These are phyloP conservation scores for Agroathelia rolfsii DNA, from an alignment of 1,284 basidiomycete species.

Conservation along the genomic window DNA sequence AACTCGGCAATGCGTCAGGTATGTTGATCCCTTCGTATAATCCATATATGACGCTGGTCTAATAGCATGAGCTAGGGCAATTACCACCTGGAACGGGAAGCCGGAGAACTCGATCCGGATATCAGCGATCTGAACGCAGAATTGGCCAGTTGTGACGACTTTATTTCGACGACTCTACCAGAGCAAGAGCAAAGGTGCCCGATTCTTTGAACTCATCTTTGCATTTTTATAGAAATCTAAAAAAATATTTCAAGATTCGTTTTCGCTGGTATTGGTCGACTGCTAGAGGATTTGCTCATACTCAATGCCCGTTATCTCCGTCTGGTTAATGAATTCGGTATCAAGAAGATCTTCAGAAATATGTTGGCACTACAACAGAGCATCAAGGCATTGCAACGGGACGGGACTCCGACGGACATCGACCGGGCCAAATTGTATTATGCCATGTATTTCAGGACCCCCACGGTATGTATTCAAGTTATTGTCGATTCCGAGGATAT, in stretches of 20 bases:
- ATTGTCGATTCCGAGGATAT: not conserved
- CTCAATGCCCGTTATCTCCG: constrained; percentile 65
- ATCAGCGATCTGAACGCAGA: constrained; percentile 83
- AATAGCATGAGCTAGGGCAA: constrained; percentile 49
- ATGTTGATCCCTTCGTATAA: constrained; percentile 14
- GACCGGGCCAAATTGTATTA: constrained; percentile 76
- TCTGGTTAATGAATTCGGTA: constrained; percentile 67
- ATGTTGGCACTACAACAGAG: constrained; percentile 90
- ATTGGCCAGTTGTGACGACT: constrained; percentile 70
- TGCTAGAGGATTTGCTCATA: constrained; percentile 82
- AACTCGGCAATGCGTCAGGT: constrained; percentile 71
- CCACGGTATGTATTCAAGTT: constrained; percentile 44
- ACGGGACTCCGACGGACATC: constrained; percentile 58
- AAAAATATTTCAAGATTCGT: constrained; percentile 49
- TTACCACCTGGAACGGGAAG: constrained; percentile 73
- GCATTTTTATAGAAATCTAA: constrained; percentile 7
- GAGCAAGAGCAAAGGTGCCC: constrained; percentile 58
- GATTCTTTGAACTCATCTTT: constrained; percentile 4
- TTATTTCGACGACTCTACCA: constrained; percentile 53
- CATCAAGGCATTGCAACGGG: constrained; percentile 68
- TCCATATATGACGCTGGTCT: constrained; percentile 4
- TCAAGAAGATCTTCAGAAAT: constrained; percentile 85
- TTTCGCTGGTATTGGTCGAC: constrained; percentile 77
- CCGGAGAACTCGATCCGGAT: constrained; percentile 84
- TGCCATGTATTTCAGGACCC: constrained; percentile 63